A percentile compares a stretch with the other conserved stretches of the same genome.
Conservation (phyloP, 768 basidiomycete genomes). For the Podaxis carcinomalis region DNA sequence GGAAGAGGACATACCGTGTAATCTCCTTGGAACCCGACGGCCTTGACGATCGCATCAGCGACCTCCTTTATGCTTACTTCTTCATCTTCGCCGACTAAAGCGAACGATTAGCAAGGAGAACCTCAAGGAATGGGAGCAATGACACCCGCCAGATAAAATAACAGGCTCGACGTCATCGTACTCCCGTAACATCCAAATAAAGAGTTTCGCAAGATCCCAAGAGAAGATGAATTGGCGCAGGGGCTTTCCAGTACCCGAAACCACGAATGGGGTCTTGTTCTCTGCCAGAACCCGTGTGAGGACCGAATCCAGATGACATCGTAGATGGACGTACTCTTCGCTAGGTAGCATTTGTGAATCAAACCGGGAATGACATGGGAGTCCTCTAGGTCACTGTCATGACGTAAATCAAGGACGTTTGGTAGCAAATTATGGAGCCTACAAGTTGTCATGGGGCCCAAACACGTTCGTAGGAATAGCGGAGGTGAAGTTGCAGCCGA, state of each 20-base stretch:
- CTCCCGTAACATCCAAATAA: slow-evolving; percentile 89
- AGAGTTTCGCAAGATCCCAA: slow-evolving; percentile 90
- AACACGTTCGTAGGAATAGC: slow-evolving; percentile 99
- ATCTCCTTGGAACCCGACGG: slow-evolving; percentile 73
- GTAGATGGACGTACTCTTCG: slow-evolving; percentile 58
- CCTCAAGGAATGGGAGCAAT: neutral
- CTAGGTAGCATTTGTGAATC: slow-evolving; percentile 89
- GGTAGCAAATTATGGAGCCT: slow-evolving; percentile 15
- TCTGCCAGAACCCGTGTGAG: slow-evolving; percentile 33
- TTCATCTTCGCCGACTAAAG: slow-evolving; percentile 82
- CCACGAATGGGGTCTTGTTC: slow-evolving; percentile 80
- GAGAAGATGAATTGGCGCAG: slow-evolving; percentile 98
- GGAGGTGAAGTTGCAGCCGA: slow-evolving; percentile 91
- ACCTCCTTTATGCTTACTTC: slow-evolving; percentile 92
- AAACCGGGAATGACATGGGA: slow-evolving; percentile 94
- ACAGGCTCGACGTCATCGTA: slow-evolving; percentile 92
- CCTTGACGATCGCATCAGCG: slow-evolving; percentile 86
- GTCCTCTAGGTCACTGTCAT: slow-evolving; percentile 71
- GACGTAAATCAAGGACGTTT: neutral
- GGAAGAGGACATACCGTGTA: slow-evolving; percentile 51
- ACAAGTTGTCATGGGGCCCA: slow-evolving; percentile 94
- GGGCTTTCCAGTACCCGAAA: slow-evolving; percentile 88
- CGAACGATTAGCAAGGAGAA: neutral
- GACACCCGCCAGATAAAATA: slow-evolving; percentile 73
- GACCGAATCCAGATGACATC: neutral